Evolutionary conservation across 2,329 filamentous ascomycete genomes (phyloP), one percentile per base, ranked within the genome.

Genomic region (Botrytis elliptica): DNA sequence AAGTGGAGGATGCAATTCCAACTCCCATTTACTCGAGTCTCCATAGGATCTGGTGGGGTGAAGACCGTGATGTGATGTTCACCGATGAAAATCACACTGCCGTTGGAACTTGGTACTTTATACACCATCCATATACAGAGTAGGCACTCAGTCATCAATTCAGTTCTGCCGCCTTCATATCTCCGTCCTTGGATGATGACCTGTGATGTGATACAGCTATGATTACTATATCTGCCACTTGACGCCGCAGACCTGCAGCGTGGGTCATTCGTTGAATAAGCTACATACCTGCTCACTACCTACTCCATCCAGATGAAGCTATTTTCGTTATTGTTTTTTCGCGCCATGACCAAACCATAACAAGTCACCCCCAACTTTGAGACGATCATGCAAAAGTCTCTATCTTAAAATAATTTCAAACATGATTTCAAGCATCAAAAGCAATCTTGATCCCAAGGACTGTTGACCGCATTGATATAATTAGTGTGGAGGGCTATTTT

Each of bases 1-100:
- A 67, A 46, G 62, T 44, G 62, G 62, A 44, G 62, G 62, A 44
- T n/a, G 40, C 62, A 42, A 44, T 64, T 63, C 60, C 60, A 63
- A 63, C 33, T 62, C 22, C 36, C 60, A 42, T 63, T 63, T 63
- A n/a, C 60, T n/a, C n/a, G n/a, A n/a, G n/a, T n/a, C n/a, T n/a
- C 38, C 60, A 42, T 22, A 44, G 62, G 62, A 64, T 64, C 62
- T 44, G 38, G 62, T 40, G 59, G 59, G 59, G 59, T 62, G 33
- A 33, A 33, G 3, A 33, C 33, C 33, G 33, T 33, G 33, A 33
- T 33, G 33, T 33, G 59, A 38, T 38, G 59, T 38, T n/a, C 59
- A 9, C 36, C 25, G 60, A 42, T 63, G 38, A 10, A 16, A 40
- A 40, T 29, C 62, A 44, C 38, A 44, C 4, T 44, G 40, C n/a